Conservation (phyloP, 2,329 filamentous ascomycete species). For the Penicillium sp. region DNA sequence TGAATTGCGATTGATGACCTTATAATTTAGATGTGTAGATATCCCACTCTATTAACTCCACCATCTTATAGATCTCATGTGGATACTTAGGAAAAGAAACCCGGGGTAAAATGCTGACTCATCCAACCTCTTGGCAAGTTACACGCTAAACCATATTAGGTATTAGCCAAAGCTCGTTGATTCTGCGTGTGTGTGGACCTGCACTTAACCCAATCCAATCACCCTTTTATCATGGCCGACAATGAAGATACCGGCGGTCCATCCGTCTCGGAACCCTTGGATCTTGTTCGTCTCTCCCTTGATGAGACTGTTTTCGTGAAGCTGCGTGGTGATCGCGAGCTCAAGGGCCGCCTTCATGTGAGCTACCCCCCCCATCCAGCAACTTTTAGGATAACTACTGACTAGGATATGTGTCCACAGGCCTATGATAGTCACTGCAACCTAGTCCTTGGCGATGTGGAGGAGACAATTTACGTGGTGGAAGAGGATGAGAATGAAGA, state of each 20-base stretch:
- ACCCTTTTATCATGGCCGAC: conserved; percentile 67
- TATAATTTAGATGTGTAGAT: neutral
- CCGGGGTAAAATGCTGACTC: conserved; percentile 23
- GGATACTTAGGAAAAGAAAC: conserved; percentile 9
- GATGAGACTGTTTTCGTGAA: conserved; percentile 98
- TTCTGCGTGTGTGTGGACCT: conserved; percentile 14
- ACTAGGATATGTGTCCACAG: conserved; percentile 48
- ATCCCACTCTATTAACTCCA: neutral
- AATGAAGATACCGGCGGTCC: conserved; percentile 64
- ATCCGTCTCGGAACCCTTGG: conserved; percentile 84
- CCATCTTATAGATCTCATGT: neutral
- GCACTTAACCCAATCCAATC: conserved; percentile 6
- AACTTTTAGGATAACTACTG: conserved; percentile 12
- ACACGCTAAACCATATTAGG: conserved; percentile 18
- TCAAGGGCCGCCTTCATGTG: conserved; percentile 93
- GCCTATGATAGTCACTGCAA: conserved; percentile 99
- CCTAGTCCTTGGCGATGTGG: conserved; percentile 89
- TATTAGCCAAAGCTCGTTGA: conserved; percentile 21
- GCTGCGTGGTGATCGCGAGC: conserved; percentile 88
- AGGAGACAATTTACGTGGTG: conserved; percentile 93
- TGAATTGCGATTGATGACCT: neutral
- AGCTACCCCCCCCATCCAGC: conserved; percentile 32
- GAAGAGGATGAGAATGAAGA: conserved; percentile 81
- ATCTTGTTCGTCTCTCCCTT: conserved; percentile 88
- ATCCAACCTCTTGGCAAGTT: neutral